These are phyloP conservation scores for Globisporangium nagaii DNA, from an alignment of 352 stramenopile genomes.

Conservation along the genomic window DNA sequence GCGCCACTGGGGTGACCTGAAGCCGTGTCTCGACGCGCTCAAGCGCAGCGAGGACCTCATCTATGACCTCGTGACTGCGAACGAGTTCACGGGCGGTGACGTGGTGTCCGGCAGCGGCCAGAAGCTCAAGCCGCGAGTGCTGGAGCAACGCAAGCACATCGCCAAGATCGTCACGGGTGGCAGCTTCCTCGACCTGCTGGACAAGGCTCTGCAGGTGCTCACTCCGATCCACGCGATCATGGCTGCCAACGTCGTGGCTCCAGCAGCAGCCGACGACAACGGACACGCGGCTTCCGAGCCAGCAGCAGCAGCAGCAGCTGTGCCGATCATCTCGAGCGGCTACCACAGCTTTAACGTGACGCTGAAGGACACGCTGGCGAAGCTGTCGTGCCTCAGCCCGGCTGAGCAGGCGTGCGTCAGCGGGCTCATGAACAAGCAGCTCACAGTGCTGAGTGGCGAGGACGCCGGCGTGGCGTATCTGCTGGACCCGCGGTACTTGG, in stretches of 20 bases:
- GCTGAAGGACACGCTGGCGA: background rate
- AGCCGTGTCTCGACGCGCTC: background rate
- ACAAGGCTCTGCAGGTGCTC: slow-evolving; percentile 9
- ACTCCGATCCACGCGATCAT: slow-evolving; percentile 1
- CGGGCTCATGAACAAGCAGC: background rate
- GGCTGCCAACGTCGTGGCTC: background rate
- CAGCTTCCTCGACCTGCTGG: slow-evolving; percentile 5
- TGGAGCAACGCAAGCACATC: background rate
- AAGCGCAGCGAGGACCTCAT: slow-evolving; percentile 7
- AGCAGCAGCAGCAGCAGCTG: background rate
- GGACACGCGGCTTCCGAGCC: too few species aligned
- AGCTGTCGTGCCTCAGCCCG: background rate
- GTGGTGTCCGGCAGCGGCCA: too few species aligned
- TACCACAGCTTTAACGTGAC: background rate
- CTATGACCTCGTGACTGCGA: background rate
- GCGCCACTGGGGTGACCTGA: background rate
- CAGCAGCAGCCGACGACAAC: background rate
- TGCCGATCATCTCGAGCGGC: background rate
- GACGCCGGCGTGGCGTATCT: slow-evolving; percentile 8
- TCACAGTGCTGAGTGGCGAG: background rate
- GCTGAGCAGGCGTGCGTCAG: background rate
- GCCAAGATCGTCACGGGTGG: background rate
- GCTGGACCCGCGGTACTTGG: slow-evolving; percentile 10
- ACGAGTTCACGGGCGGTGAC: background rate
- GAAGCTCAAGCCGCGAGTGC: background rate